phyloP scores from a whole-genome alignment of 305 asterid species.

The Fraxinus paxiana region DNA sequence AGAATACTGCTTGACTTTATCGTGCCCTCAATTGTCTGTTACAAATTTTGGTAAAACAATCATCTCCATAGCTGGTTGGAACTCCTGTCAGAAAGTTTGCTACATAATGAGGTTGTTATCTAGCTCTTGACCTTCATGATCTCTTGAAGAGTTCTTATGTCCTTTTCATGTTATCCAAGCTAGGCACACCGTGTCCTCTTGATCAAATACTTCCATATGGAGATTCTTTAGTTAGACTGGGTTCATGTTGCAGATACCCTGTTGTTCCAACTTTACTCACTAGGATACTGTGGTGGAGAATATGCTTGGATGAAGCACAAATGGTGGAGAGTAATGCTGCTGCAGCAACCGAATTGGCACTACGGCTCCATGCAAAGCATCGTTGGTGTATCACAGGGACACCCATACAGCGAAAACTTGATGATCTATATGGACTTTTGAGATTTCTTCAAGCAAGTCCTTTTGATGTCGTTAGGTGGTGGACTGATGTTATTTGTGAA shows the following conservation, averaged over 20 bases:
- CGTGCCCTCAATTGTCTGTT: neutral
- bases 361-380: conserved; percentile 77
- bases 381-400: conserved; percentile 98
- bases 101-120: neutral
- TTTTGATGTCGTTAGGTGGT: conserved; percentile 77
- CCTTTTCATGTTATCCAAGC: conserved; percentile 4
- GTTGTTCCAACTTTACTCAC: conserved; percentile 89
- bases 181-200: conserved; percentile 15
- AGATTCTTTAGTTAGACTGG: conserved; percentile 1
- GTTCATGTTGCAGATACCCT: conserved; percentile 63
- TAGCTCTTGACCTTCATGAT: neutral
- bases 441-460: conserved; percentile 84
- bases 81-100: neutral
- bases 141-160: neutral
- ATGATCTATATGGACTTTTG: conserved; percentile 86
- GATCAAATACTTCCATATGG: conserved; percentile 7
- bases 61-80: neutral
- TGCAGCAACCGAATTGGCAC: conserved; percentile 85
- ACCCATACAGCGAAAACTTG: conserved; percentile 91
- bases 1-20: neutral
- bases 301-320: conserved; percentile 99
- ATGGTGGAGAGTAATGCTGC: conserved; percentile 98
- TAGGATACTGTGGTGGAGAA: conserved; percentile 96
- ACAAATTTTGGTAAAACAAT: neutral
- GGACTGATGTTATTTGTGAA: conserved; percentile 79